Base-by-base conservation (phyloP, 768 basidiomycete species). In the Macrolepiota dolichaula region DNA sequence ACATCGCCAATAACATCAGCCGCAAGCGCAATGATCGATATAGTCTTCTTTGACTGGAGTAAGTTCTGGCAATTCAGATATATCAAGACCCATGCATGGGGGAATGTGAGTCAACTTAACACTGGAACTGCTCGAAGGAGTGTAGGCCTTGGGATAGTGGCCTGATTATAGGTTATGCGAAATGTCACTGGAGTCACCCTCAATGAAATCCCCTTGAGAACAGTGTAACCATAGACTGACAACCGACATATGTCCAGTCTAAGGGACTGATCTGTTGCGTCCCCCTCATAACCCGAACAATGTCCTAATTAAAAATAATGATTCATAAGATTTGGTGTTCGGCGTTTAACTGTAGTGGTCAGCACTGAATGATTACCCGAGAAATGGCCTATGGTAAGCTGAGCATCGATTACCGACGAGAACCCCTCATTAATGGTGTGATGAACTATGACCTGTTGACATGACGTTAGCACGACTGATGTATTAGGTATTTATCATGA, bases 131-230 rank as follows among this genome's bases (percentile, higher is more conserved):
- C 87, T 78, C 78, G 47, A 24, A 17, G 24, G 57, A 63, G 19
- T 19, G 15, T 24, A 19, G 19, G n/a, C 10, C 19, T 52, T 11
- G 5, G 7, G 13, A 44, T 22, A 2, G 38, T 29, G 38, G 29
- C n/a, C 11, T 5, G 11, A 6, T 7, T 15, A 13, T 17, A 46
- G 53, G 12, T 61, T 37, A 62, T 66, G 55, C 55, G 74, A 77
- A 60, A 85, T 87, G 63, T 88, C 88, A 63, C 88, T 87, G 64
- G 76, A 68, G 12, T 86, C 86, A 35, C 87, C 87, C 83, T 86
- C 62, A 1, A 67, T 22, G 4, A 24, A 7, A 13, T 12, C 7
- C 4, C 5, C 1, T 12, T 49, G 29, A 13, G 0, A 27, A 13
- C 5, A 13, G 22, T 22, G 19, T 12, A 1, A 10, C 12, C 3